Percentiles rank a stretch among this genome's conserved stretches.
These are phyloP conservation scores for Pseudogymnoascus sp. DNA, from an alignment of 2,329 filamentous ascomycete genomes.

Conservation along the genomic window DNA sequence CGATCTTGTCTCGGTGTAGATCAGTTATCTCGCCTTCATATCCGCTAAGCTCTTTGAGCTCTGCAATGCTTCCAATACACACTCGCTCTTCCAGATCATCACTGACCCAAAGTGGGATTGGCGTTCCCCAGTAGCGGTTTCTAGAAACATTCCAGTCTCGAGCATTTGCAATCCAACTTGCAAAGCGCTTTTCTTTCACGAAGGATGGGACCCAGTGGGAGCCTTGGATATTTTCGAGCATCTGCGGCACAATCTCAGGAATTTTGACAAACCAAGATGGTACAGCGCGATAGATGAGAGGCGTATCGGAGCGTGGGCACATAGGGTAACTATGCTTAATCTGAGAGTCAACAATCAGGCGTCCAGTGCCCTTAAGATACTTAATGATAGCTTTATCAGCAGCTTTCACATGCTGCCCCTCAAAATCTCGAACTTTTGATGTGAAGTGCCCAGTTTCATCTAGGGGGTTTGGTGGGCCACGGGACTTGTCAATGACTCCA, in stretches of 20 bases:
- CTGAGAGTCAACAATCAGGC: conserved; percentile 77
- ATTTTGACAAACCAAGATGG: conserved; percentile 95
- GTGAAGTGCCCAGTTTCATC: conserved; percentile 77
- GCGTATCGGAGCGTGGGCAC: conserved; percentile 92
- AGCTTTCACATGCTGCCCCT: conserved; percentile 80
- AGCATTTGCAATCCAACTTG: conserved; percentile 84
- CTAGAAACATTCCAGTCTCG: conserved; percentile 93
- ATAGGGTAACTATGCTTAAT: conserved; percentile 88
- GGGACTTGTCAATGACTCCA: conserved; percentile 69
- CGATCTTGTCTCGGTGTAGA: conserved; percentile 86
- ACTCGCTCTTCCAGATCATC: conserved; percentile 82
- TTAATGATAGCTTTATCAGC: conserved; percentile 94
- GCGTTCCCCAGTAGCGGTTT: conserved; percentile 93
- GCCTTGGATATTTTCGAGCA: conserved; percentile 82
- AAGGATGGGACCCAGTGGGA: conserved; percentile 88
- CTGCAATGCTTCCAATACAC: conserved; percentile 75
- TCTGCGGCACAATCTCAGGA: conserved; percentile 70
- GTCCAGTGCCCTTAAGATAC: conserved; percentile 67
- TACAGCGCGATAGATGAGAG: conserved; percentile 84
- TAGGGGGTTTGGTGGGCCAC: conserved; percentile 84
- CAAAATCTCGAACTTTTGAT: conserved; percentile 68
- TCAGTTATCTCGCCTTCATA: conserved; percentile 75
- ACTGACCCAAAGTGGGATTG: conserved; percentile 84
- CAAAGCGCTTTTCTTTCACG: conserved; percentile 86
- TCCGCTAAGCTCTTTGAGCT: conserved; percentile 80